phyloP scores from a whole-genome alignment of 768 basidiomycete species.

The Tricholoma furcatifolium region DNA sequence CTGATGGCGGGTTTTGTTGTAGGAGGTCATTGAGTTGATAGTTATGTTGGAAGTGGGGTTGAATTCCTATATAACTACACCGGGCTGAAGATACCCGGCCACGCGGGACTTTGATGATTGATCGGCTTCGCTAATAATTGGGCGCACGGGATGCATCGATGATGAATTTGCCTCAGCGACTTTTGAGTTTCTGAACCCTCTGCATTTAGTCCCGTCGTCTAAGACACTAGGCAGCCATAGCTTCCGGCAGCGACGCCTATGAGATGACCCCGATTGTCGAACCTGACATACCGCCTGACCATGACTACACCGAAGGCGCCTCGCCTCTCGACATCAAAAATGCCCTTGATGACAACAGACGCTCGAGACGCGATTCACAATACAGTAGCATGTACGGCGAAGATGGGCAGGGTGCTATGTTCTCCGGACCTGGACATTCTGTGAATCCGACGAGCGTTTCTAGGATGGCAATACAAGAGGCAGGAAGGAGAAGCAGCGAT shows the following conservation, averaged over 20 bases:
- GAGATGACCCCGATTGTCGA: slow-evolving; percentile 43
- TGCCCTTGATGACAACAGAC: slow-evolving; percentile 51
- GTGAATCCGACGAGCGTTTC: slow-evolving; percentile 79
- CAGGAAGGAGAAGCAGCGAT: slow-evolving; percentile 56
- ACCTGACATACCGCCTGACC: slow-evolving; percentile 24
- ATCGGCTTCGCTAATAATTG: background rate
- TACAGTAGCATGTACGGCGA: slow-evolving; percentile 57
- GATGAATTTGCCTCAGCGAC: background rate
- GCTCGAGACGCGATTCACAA: slow-evolving; percentile 67
- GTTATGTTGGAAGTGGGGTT: background rate
- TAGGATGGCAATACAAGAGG: slow-evolving; percentile 67
- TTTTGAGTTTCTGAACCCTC: too few relatives aligned
- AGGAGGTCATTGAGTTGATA: slow-evolving; percentile 27
- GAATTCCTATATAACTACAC: background rate
- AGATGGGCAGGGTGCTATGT: slow-evolving; percentile 65
- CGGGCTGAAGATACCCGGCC: background rate
- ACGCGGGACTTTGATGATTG: background rate
- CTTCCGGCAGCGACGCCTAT: slow-evolving; percentile 23
- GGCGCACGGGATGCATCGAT: background rate
- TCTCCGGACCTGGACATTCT: slow-evolving; percentile 71
- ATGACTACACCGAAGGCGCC: slow-evolving; percentile 89
- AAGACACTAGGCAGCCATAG: slow-evolving; percentile 10
- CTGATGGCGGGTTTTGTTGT: slow-evolving; percentile 31
- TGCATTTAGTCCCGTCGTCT: background rate
- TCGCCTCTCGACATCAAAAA: slow-evolving; percentile 69